Base-by-base conservation (phyloP, 2,329 filamentous ascomycete genomes). In the Hypomyces perniciosus region DNA sequence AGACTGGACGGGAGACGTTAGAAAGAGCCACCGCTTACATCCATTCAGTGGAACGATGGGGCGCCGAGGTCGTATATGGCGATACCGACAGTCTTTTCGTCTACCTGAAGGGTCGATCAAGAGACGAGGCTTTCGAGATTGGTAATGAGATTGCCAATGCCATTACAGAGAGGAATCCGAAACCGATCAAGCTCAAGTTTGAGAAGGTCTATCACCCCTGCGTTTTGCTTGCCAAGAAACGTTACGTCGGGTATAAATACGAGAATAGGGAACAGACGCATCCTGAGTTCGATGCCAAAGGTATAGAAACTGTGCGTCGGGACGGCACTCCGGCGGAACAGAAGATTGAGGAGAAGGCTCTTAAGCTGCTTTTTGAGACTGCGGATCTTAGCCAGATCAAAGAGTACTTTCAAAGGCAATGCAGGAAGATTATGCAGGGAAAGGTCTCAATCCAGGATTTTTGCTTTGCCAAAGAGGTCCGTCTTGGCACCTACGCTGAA, bases 191-290 rank as follows among this genome's bases (percentile, higher is more conserved):
- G 69, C 84, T 99, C 56, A 97, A 97, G 65, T 96, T 99, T 59
- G 93, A 99, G 66, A 99, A 99, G 61, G 92, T 99, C 1, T 99
- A 99, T 68, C 88, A 95, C 56, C 93, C 95, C 0, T 97, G 92
- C 64, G 84, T 97, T 0, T 77, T 99, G 4, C 78, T 99, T 0
- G 90, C 95, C 13, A 99, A 99, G 73, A 99, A 99, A 65, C 86
- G 93, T 50, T 99, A 99, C 61, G 95, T 97, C 4, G 95, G 95
- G 5, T 96, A 96, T 76, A 96, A 96, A 66, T 99, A 95, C 70
- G 93, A 99, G 64, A 81, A 77, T 57, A 80, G 79, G 35, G 75
- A 79, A 12, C 93, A 99, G 64, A 72, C 67, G 7, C 82, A 84
- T 57, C 92, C 93, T 1, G 88, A 95, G 1, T 97, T 97, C 58